phyloP scores from a whole-genome alignment of 495 filamentous ascomycete species.

The Hypoxylon cercidicola region DNA sequence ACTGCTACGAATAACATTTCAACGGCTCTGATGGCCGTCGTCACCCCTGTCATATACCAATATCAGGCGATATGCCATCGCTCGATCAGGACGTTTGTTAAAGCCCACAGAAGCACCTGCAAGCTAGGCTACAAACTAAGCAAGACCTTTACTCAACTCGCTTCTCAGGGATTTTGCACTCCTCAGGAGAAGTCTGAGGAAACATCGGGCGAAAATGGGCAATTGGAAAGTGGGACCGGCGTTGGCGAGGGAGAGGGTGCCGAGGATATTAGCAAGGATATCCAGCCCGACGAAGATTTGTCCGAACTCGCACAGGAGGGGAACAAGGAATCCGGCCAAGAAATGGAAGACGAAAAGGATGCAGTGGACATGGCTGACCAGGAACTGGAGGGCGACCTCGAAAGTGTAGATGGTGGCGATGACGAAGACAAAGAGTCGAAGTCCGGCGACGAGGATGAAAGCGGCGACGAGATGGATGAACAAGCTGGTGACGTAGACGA shows the following conservation, averaged over 20 bases:
- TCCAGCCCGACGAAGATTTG: constrained; percentile 91
- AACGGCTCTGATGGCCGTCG: constrained; percentile 69
- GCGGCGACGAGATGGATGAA: constrained; percentile 81
- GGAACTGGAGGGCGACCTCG: constrained; percentile 83
- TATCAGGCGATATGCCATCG: constrained; percentile 70
- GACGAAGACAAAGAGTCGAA: constrained; percentile 64
- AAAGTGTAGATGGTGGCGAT: constrained; percentile 69
- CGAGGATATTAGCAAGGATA: constrained; percentile 97
- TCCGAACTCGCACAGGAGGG: constrained; percentile 88
- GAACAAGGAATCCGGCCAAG: constrained; percentile 72
- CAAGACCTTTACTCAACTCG: constrained; percentile 78
- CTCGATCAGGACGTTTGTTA: constrained; percentile 61
- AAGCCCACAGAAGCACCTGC: constrained; percentile 73
- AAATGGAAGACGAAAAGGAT: constrained; percentile 82
- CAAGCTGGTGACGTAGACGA: constrained; percentile 90
- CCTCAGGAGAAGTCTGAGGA: constrained; percentile 79
- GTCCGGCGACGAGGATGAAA: constrained; percentile 64
- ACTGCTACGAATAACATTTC: constrained; percentile 56
- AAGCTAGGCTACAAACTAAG: constrained; percentile 78
- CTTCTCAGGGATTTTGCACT: constrained; percentile 87
- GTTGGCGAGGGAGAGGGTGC: constrained; percentile 95
- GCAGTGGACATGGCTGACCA: constrained; percentile 96
- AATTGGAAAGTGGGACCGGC: constrained; percentile 91
- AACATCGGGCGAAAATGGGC: constrained; percentile 71
- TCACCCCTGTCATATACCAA: constrained; percentile 78